Conservation (phyloP, 305 asterid genomes). For the Fraxinus greggii region DNA sequence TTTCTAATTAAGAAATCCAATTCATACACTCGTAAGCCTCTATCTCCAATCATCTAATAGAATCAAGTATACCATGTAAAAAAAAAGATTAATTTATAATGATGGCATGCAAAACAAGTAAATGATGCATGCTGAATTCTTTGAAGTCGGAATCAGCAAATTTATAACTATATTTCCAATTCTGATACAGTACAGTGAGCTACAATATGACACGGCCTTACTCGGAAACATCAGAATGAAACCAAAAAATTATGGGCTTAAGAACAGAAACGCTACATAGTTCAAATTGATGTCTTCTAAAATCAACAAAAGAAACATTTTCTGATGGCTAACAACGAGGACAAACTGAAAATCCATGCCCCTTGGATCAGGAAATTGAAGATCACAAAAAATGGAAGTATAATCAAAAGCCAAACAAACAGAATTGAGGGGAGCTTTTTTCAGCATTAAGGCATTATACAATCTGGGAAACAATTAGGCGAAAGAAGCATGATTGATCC, state of each 20-base stretch:
- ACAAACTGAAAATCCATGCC: not conserved
- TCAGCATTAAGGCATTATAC: not conserved
- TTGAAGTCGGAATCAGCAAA: not conserved
- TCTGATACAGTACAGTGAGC: conserved; percentile 10
- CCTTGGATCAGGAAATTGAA: not conserved
- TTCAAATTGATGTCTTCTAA: conserved; percentile 8
- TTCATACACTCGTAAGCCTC: not conserved
- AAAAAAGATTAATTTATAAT: not conserved
- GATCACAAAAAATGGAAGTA: not conserved
- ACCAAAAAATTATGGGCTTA: not conserved
- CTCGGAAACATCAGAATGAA: not conserved
- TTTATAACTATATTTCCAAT: not conserved
- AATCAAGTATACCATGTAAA: not conserved
- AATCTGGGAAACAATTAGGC: not conserved
- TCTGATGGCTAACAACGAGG: not conserved
- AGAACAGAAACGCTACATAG: not conserved
- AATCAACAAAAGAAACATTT: not conserved
- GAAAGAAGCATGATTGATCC: not conserved
- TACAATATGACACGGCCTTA: conserved; percentile 1
- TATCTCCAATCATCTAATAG: not conserved
- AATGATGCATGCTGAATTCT: conserved; percentile 8
- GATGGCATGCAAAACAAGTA: not conserved
- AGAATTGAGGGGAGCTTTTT: not conserved
- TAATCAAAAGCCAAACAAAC: not conserved
- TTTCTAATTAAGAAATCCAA: not conserved